Evolutionary conservation across 129 eudicot genomes (phyloP).

Genomic region (Flaveria brownii): DNA sequence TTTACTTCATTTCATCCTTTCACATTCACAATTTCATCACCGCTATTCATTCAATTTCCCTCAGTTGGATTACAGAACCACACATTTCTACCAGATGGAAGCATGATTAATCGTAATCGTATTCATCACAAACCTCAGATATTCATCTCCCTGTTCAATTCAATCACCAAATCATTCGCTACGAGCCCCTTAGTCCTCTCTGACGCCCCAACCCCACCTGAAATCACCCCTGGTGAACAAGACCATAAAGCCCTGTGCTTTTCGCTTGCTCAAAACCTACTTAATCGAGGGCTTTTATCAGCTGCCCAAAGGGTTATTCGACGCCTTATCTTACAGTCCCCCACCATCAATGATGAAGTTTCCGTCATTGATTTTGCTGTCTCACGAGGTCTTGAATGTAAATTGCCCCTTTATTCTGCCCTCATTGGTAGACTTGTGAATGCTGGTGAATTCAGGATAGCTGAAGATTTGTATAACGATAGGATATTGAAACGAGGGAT

Average conservation of each 20-base stretch:
- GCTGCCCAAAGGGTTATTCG: slow-evolving; percentile 50
- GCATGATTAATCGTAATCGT: slow-evolving; percentile 29
- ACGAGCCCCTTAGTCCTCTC: slow-evolving; percentile 40
- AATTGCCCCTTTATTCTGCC: slow-evolving; percentile 35
- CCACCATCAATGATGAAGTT: slow-evolving; percentile 39
- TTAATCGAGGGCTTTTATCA: slow-evolving; percentile 42
- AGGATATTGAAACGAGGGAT: slow-evolving; percentile 40
- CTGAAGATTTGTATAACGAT: slow-evolving; percentile 46
- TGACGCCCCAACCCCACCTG: slow-evolving; percentile 25
- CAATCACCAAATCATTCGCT: slow-evolving; percentile 19
- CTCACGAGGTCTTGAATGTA: slow-evolving; percentile 43
- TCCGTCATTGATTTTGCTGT: slow-evolving; percentile 46
- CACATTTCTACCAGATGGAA: slow-evolving; percentile 23
- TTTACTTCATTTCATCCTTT: background rate
- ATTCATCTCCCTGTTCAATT: slow-evolving; percentile 15
- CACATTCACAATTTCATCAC: slow-evolving; percentile 9
- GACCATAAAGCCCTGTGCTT: slow-evolving; percentile 49
- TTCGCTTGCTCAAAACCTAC: slow-evolving; percentile 45
- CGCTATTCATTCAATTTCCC: background rate
- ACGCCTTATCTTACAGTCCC: slow-evolving; percentile 42
- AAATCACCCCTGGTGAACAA: slow-evolving; percentile 6
- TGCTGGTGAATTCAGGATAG: slow-evolving; percentile 45
- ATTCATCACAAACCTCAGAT: slow-evolving; percentile 8
- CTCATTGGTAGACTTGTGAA: slow-evolving; percentile 44
- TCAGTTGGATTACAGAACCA: slow-evolving; percentile 20